Base-by-base conservation (phyloP, 495 filamentous ascomycete species). In the Penicillium tannophilum region DNA sequence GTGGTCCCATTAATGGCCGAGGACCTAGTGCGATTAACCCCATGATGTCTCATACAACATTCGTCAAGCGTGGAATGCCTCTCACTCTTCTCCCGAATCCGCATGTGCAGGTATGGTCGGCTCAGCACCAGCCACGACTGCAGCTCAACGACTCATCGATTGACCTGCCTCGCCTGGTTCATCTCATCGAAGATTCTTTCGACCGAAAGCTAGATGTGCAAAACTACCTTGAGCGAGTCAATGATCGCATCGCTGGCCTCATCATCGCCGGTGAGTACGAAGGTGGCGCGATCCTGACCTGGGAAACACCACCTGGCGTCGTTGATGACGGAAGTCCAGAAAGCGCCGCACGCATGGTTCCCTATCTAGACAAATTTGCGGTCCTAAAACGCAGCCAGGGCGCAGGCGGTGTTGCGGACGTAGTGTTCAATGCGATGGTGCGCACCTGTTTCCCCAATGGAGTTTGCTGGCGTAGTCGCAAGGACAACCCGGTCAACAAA, bases 311-410 rank as follows among this genome's bases (percentile, higher is more conserved):
- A 0, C 85, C 84, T 0, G 81, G 80, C 0, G 71, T 87, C 1
- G 46, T 63, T 24, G 76, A 85, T 49, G 79, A 83, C 48, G 78
- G 79, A 54, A 82, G 82, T 19, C 76, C 79, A 46, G 76, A 72
- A 19, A 78, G 76, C 45, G 62, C 71, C 19, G 74, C 76, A 9
- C 77, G 86, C 4, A 81, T 91, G 69, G 88, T 99, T 0, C 95
- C 93, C 0, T 99, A 99, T 71, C 77, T 99, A 23, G 94, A 99
- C 70, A 99, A 99, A 74, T 99, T 99, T 68, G 94, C 94, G 4
- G 94, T 98, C 2, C 80, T 95, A 5, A 92, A 89, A 65, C 84
- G 87, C 56, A 89, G 86, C 47, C 94, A 99, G 70, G 94, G 94
- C 1, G 88, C 90, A 1, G 92, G 93, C 0, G 92, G 93, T 14